Evolutionary conservation across 768 basidiomycete species (phyloP), one percentile per base, ranked within the genome.

Genomic region (Sporobolomyces phaffii): DNA sequence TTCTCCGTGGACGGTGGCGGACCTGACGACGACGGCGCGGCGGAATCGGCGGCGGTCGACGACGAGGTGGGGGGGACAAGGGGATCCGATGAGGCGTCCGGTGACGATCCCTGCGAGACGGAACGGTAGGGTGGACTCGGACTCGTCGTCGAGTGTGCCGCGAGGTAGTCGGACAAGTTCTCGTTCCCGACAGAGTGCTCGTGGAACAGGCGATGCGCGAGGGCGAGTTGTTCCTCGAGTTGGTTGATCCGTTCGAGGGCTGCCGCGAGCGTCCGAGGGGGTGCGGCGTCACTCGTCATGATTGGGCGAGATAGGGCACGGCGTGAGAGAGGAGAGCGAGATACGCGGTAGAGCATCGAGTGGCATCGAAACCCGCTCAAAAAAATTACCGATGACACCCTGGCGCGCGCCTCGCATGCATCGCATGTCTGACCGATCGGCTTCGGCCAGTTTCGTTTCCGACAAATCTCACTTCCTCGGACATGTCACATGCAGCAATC

Each of bases 211-310:
- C 53, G 28, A 28, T 41, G 33, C 6, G 67, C 62, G n/a, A 41
- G 50, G 7, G 26, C 50, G 50, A 64, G 53, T 22, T 53, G 41
- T 1, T 15, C 8, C 34, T 68, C 61, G 56, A 68, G 66, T 17
- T 36, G 9, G 4, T 18, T 6, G 51, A 68, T 68, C n/a, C 61
- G 54, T 14, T 13, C 31, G 38, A 59, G 44, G 6, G 67, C 57
- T 41, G 26, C 54, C n/a, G 43, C 54, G 56, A 68, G 56, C 14
- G 60, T 29, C 10, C 28, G 20, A 28, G 65, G 60, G 40, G 54
- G 10, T 14, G 58, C 24, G 43, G 0, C 6, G 14, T 17, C 22
- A 2, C 15, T 24, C 10, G 17, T 38, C 7, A 22, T n/a, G 34
- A 26, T 18, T 2, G 24, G 31, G 41, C 20, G 36, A 54, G 22